phyloP scores from a whole-genome alignment of 176 grass and related monocot species.

The Themeda triandra region DNA sequence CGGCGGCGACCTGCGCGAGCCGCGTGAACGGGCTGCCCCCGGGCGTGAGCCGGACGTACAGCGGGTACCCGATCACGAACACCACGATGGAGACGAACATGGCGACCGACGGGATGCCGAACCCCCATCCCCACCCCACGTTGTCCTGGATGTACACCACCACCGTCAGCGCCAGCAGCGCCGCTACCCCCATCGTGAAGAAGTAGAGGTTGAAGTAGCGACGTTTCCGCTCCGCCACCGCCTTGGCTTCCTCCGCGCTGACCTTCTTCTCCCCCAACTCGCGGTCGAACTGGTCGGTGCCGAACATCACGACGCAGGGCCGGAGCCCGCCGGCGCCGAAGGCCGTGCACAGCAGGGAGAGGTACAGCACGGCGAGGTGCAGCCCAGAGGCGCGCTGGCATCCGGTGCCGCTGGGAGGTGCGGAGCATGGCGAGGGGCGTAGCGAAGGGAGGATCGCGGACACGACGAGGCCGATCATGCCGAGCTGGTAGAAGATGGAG shows the following conservation, averaged over 20 bases:
- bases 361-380: slow-evolving; percentile 51
- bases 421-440: slow-evolving; percentile 11
- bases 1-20: slow-evolving; percentile 40
- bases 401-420: not conserved
- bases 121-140: slow-evolving; percentile 58
- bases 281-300: slow-evolving; percentile 37
- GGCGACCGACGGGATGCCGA: slow-evolving; percentile 49
- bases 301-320: slow-evolving; percentile 69
- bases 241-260: not conserved
- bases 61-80: slow-evolving; percentile 42
- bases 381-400: slow-evolving; percentile 33
- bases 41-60: slow-evolving; percentile 40
- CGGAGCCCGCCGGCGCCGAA: slow-evolving; percentile 68
- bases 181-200: slow-evolving; percentile 52
- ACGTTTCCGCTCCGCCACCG: slow-evolving; percentile 35
- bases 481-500: slow-evolving; percentile 63
- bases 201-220: slow-evolving; percentile 86
- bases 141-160: slow-evolving; percentile 78
- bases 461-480: slow-evolving; percentile 52
- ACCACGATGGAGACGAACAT: slow-evolving; percentile 57
- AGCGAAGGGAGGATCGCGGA: slow-evolving; percentile 50
- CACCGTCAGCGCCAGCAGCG: slow-evolving; percentile 43
- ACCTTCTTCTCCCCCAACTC: not conserved
- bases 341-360: slow-evolving; percentile 44
- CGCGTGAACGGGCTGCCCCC: slow-evolving; percentile 53